Base-by-base conservation (phyloP, 345 rosid species). In the Mallotus nudiflorus region DNA sequence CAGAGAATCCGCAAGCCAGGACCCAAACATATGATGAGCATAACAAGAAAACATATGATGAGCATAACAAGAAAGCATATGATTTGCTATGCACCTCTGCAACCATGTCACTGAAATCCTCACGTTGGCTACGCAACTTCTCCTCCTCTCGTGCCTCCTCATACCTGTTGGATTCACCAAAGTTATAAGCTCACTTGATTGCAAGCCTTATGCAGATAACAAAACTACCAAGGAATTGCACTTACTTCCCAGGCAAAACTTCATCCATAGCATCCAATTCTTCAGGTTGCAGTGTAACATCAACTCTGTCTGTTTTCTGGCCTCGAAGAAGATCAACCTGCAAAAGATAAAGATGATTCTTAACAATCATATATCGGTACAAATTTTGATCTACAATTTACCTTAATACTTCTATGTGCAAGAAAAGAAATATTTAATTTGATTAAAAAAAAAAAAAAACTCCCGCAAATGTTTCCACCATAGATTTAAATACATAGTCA, bases 71-170 rank as follows among this genome's bases (percentile, higher is more conserved):
- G 11, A 1, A 8, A 42, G 46, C 46, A 42, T 42, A 24, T 24
- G n/a, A n/a, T n/a, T n/a, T n/a, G n/a, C 13, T 42, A 65, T 77
- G 39, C 79, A 91, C 99, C 99, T 96, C 98, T 1, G 96, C 92
- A 45, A 96, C 99, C 99, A 96, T 96, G 78, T 96, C 98, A 73
- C 98, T 92, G 81, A 96, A 92, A 68, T 96, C 97, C 77, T 88
- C 97, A n/a, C 85, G 89, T 74, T 92, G 95, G 81, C 88, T 96
- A 27, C 96, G 96, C 48, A 80, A 59, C 73, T 96, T 96, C 85
- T 91, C 99, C 78, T 92, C 98, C 73, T 96, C 98, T 69, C 99
- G 84, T 27, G 99, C 99, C 82, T 92, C 99, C 86, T 91, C 98
- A 7, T 92, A 96, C 84, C 99, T 95, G 76, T 42, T 24, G 62